Base-by-base conservation (phyloP, 2,329 filamentous ascomycete genomes). In the Epichloe amarillans region DNA sequence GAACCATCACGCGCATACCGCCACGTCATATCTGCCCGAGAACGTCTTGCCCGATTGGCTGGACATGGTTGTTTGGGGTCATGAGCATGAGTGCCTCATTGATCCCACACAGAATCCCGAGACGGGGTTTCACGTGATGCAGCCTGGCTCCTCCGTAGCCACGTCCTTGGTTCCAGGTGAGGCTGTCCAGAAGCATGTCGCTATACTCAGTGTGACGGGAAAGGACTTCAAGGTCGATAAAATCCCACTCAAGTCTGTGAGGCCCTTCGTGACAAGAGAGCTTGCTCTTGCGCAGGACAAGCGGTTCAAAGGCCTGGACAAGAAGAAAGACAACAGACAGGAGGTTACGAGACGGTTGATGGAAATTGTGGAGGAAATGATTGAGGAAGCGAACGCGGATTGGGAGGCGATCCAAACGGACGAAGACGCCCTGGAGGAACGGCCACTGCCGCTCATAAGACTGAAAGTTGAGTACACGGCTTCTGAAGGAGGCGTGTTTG, bases 31-130 rank as follows among this genome's bases (percentile, higher is more conserved):
- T 62, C 76, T 98, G 0, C 91, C 94, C 0, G 94, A 98, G 62
- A 88, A 85, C 59, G 93, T 96, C 60, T 73, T 98, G 0, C 94
- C 93, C 0, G 83, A 88, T 17, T 97, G 94, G 70, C 72, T 98
- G 55, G 86, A 98, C 62, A 74, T 98, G 4, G 81, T 98, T 0
- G 78, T 98, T 47, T 98, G 93, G 93, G 93, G 93, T 3, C 93
- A 98, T 61, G 93, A 98, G 66, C 93, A 98, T 62, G 91, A 98
- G 65, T 98, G 93, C 62, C 66, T 91, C 7, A 95, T 98, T 56
- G 83, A 95, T 43, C 93, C 93, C 0, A 72, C 73, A 1, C 74
- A 82, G 45, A 98, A 97, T 59, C 80, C 86, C 0, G 88, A 95
- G 61, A 95, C 84, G 46, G 85, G 84, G 0, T 98, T 98, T 59